A percentile compares a stretch with the other conserved stretches of the same genome.
Conservation (phyloP, 1,284 basidiomycete genomes). For the Puccinia polysora region DNA sequence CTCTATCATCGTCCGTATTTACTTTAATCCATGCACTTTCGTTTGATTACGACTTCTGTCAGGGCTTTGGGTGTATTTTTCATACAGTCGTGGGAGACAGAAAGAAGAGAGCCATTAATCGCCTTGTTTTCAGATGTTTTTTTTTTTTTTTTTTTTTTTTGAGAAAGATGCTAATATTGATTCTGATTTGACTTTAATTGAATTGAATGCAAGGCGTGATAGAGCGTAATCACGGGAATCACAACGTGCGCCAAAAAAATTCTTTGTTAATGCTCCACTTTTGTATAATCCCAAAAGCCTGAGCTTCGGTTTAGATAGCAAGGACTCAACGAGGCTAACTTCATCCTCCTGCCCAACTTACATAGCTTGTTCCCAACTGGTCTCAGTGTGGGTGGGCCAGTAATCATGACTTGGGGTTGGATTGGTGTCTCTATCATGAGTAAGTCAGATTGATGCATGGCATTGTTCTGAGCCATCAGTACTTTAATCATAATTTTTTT, state of each 20-base stretch:
- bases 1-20: constrained; percentile 65
- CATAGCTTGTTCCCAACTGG: background rate
- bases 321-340: constrained; percentile 55
- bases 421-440: constrained; percentile 58
- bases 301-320: constrained; percentile 44
- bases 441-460: constrained; percentile 15
- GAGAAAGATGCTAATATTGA: background rate
- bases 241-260: constrained; percentile 5
- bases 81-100: too few species aligned
- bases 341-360: constrained; percentile 56
- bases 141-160: too few species aligned
- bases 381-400: constrained; percentile 20
- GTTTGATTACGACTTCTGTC: too few species aligned
- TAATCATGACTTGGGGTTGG: constrained; percentile 57
- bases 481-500: background rate
- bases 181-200: background rate
- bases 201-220: background rate
- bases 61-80: too few species aligned
- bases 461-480: too few species aligned
- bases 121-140: background rate
- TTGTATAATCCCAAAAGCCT: too few species aligned
- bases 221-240: constrained; percentile 21
- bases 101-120: background rate
- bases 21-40: too few species aligned
- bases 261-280: background rate